Evolutionary conservation across 2,329 filamentous ascomycete genomes (phyloP).

Genomic region (Plectosphaerella sp.): DNA sequence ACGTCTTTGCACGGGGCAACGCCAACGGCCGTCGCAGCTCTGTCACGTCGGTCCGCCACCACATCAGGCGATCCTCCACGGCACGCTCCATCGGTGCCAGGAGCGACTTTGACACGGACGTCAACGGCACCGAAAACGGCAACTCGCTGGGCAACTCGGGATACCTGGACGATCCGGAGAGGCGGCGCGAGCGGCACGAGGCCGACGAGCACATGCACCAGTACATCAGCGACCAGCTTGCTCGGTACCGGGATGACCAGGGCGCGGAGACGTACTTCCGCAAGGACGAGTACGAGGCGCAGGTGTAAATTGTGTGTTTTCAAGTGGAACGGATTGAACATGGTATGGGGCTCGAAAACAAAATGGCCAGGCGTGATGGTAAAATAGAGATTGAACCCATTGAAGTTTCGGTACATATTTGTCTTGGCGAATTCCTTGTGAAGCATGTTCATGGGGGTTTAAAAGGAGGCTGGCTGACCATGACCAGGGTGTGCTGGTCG

Average conservation of each 20-base stretch:
- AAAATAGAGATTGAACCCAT: too few species aligned
- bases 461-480: too few species aligned
- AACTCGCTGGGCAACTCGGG: slow-evolving; percentile 9
- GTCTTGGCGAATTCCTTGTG: too few species aligned
- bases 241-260: slow-evolving; percentile 51
- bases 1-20: slow-evolving; percentile 65
- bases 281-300: slow-evolving; percentile 44
- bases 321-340: neutral
- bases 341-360: too few species aligned
- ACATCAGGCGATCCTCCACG: slow-evolving; percentile 74
- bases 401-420: too few species aligned
- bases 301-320: neutral
- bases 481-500: too few species aligned
- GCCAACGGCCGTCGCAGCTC: slow-evolving; percentile 31
- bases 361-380: too few species aligned
- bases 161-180: slow-evolving; percentile 10
- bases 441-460: too few species aligned
- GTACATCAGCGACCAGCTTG: slow-evolving; percentile 79
- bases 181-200: slow-evolving; percentile 48
- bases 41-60: slow-evolving; percentile 37
- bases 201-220: slow-evolving; percentile 69
- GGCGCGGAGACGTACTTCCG: slow-evolving; percentile 18
- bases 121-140: slow-evolving; percentile 42
- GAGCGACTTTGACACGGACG: slow-evolving; percentile 65
- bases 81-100: slow-evolving; percentile 78